phyloP scores from a whole-genome alignment of 345 rosid species.

The Boechera retrofracta region DNA sequence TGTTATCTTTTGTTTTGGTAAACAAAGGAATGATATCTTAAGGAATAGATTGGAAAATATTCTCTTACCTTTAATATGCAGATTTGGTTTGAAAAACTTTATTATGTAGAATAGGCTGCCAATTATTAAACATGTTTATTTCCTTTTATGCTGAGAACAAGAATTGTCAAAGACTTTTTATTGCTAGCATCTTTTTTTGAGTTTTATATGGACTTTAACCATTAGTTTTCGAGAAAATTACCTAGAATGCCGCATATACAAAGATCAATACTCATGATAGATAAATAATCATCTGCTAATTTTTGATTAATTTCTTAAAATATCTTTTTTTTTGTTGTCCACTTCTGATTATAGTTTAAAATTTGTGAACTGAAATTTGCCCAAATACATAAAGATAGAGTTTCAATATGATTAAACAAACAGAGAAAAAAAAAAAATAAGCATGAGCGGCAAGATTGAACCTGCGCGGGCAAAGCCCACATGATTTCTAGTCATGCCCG shows the following conservation, averaged over 20 bases:
- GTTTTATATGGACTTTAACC: not conserved
- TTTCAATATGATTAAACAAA: not conserved
- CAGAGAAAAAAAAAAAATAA: too few species aligned
- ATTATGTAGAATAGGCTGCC: conserved; percentile 15
- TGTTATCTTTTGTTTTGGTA: conserved; percentile 17
- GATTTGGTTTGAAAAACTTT: conserved; percentile 27
- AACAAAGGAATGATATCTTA: conserved; percentile 43
- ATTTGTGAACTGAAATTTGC: not conserved
- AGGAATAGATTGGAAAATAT: conserved; percentile 37
- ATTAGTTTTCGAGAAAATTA: not conserved
- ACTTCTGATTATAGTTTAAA: not conserved
- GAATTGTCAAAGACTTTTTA: not conserved
- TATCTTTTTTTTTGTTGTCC: not conserved
- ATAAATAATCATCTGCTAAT: too few species aligned
- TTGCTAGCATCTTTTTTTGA: conserved; percentile 19
- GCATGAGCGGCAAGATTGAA: conserved; percentile 68
- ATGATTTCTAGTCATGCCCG: conserved; percentile 94
- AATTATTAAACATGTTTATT: conserved; percentile 28
- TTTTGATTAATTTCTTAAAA: not conserved
- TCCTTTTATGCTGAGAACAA: conserved; percentile 15
- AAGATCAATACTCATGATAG: not conserved
- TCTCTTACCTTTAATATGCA: conserved; percentile 15
- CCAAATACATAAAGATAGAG: not conserved
- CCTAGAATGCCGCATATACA: not conserved
- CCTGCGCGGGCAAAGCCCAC: conserved; percentile 93